A percentile compares a stretch with the other conserved stretches of the same genome.
Evolutionary conservation across 257 asterid species (phyloP).

Genomic region (Solanum arcanum): DNA sequence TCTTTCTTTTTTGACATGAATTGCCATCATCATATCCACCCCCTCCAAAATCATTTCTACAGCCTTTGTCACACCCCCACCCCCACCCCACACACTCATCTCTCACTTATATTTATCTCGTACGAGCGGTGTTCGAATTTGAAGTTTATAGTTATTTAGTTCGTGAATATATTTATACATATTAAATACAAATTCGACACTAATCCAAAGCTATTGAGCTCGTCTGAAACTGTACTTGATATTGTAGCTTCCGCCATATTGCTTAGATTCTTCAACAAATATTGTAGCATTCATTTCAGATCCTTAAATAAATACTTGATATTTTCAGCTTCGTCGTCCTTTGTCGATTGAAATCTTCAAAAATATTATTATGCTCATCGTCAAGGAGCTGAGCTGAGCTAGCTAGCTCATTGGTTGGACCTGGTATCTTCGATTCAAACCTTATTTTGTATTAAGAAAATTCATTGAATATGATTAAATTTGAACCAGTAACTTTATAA

Average conservation of each 20-base stretch:
- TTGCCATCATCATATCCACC: slow-evolving; percentile 41
- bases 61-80: slow-evolving; percentile 10
- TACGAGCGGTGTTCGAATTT: not conserved
- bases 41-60: slow-evolving; percentile 25
- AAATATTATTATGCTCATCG: not conserved
- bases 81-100: not conserved
- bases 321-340: not conserved
- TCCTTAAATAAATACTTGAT: not conserved
- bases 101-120: not conserved
- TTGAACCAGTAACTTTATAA: not conserved
- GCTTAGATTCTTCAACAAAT: not conserved
- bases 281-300: not conserved
- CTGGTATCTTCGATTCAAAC: not conserved
- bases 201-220: not conserved
- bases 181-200: not conserved
- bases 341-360: not conserved
- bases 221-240: not conserved
- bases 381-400: not conserved
- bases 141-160: not conserved
- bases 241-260: not conserved
- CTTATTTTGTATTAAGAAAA: not conserved
- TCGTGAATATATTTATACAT: not conserved
- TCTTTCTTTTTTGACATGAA: slow-evolving; percentile 28
- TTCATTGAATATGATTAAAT: not conserved
- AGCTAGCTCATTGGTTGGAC: not conserved